Conservation (phyloP, 2,329 filamentous ascomycete genomes). For the Xylariaceae sp. region DNA sequence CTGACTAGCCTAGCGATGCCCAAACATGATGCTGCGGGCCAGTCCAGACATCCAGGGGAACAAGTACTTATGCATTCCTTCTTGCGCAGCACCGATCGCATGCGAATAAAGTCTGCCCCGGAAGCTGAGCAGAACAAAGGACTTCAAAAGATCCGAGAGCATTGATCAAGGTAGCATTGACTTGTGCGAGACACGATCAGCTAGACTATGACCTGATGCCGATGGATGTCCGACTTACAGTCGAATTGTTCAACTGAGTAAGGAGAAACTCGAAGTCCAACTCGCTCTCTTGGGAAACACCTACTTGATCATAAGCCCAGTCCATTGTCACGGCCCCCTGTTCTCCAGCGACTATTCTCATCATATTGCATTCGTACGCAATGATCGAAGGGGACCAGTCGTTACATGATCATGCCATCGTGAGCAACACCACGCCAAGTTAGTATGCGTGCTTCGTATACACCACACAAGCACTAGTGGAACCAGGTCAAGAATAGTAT, state of each 20-base stretch:
- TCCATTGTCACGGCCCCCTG: not conserved
- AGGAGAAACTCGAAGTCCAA: not conserved
- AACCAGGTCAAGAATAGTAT: not conserved
- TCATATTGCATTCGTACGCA: not conserved
- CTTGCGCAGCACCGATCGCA: not conserved
- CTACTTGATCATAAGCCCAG: not conserved
- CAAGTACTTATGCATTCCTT: not conserved
- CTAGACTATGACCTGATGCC: not conserved
- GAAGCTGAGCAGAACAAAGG: not conserved
- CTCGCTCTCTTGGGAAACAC: not conserved
- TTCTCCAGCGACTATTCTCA: not conserved
- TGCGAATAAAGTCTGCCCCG: not conserved
- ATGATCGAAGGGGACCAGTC: not conserved
- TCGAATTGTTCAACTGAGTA: not conserved
- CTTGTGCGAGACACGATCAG: constrained; percentile 1
- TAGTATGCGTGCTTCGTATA: not conserved
- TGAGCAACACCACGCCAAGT: not conserved
- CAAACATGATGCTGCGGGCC: not conserved
- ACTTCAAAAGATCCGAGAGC: not conserved
- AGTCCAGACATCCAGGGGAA: not conserved
- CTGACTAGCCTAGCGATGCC: not conserved
- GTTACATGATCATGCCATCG: constrained; percentile 6
- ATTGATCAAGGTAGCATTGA: not conserved
- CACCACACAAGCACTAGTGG: not conserved
- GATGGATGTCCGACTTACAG: not conserved